Base-by-base conservation (phyloP, 495 filamentous ascomycete species). In the Ramalina peruviana region DNA sequence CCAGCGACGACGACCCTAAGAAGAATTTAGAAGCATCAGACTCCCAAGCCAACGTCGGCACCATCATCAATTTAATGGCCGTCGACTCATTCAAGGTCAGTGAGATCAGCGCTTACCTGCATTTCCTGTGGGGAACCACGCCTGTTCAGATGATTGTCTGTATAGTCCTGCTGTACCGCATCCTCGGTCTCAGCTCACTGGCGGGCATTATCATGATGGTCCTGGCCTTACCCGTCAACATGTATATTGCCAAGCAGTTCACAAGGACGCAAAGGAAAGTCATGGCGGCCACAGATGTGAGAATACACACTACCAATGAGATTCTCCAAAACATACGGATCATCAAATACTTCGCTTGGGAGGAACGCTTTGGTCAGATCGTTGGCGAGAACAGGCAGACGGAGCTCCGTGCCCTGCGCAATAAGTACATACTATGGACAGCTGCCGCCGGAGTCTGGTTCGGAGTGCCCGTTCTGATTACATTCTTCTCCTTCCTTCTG, bases 301-400 rank as follows among this genome's bases (percentile, higher is more conserved):
- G 93, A 33, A 99, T 99, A 54, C 84, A 97, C 63, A 82, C 86
- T 3, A 97, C 93, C 7, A 97, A 97, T 64, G 93, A 99, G 64
- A 85, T 97, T 7, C 72, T 99, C 20, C 90, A 93, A 59, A 99
- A 96, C 56, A 97, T 99, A 56, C 79, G 93, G 30, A 96, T 99
- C 58, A 97, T 99, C 77, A 99, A 99, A 64, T 99, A 88, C 65
- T 99, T 99, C 63, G 90, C 93, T 2, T 99, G 93, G 93, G 93
- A 99, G 64, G 81, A 85, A 52, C 84, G 93, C 9, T 99, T 94
- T 65, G 75, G 82, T 41, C 77, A 81, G 16, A 80, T 88, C 47
- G 87, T 99, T 15, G 79, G 89, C 52, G 90, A 95, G 62, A 94
- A 93, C 62, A 76, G 93, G 45, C 69, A 71, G 16, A 74, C 74